Evolutionary conservation across 495 filamentous ascomycete species (phyloP), one percentile per base, ranked within the genome.

Genomic region (Hyaloscypha hepaticicola): DNA sequence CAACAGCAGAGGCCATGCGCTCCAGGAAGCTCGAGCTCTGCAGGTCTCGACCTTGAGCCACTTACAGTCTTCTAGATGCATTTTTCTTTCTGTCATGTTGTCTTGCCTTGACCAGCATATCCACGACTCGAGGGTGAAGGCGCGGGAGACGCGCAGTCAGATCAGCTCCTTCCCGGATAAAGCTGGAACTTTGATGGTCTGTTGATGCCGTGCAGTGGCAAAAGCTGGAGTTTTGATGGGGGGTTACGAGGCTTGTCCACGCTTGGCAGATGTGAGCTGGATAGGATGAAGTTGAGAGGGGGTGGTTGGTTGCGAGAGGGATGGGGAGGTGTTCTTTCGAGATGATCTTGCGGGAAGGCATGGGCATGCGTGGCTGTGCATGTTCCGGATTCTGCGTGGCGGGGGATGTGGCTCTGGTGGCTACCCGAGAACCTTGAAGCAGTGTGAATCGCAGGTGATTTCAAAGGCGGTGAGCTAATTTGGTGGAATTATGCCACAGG

Each of bases 31-130:
- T 24, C 28, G 25, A 56, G 28, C 25, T 28, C 26, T 19, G 26
- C 6, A 28, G 22, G 16, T 21, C 19, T 56, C 53, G 16, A 34
- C 19, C 57, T 69, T 48, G 64, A 61, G 57, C 28, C 55, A 84
- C 90, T 73, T 77, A 94, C 92, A 96, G 70, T 96, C 91, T 85
- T 91, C 89, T 82, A 96, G 82, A 73, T 85, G 83, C 89, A 93
- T 88, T 75, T 89, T 92, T 83, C 78, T 77, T 81, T 88, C 86
- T 77, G 87, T 84, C 90, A 93, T 92, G 74, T 73, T 87, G 84
- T 55, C 67, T 68, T 74, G 63, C 65, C 65, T 67, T 69, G 72
- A 59, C 70, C 64, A 76, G 78, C 81, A 83, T 83, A 73, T 76
- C 80, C 75, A 73, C 74, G 65, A 61, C 64, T 69, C 55, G 49